Base-by-base conservation (phyloP, 106 monocot genomes). In the Dendrobium officinale region DNA sequence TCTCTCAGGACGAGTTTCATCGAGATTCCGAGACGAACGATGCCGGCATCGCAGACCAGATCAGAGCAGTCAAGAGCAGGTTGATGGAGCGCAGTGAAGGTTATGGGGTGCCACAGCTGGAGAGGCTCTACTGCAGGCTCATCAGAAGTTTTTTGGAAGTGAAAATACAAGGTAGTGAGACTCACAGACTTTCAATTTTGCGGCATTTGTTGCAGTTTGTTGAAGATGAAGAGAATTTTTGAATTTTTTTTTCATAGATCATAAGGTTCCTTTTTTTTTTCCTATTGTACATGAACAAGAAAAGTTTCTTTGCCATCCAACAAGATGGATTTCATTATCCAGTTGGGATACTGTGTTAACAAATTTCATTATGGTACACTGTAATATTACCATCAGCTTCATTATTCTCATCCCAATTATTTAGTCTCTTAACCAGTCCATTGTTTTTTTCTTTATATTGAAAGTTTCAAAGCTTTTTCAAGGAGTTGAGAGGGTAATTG, bases 41-140 rank as follows among this genome's bases (percentile, higher is more conserved):
- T n/a, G 77, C 78, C 4, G 94, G 94, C 27, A 78, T 90, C 31
- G 59, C 84, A 9, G 88, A 85, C 4, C 84, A 91, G 55, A 51
- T 87, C 8, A 77, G 26, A 5, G 22, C 70, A 6, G 43, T 91
- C 48, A 95, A 95, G 85, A 77, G 77, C 31, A 82, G 51, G 3
- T 81, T 99, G 20, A 78, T 90, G 84, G 88, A 91, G 8, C 80
- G 77, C 44, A 88, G 79, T 20, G 78, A 78, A 67, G 90, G 79
- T 0, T 95, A 86, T 6, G 88, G 95, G 9, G 81, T 95, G 41
- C 95, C 95, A 16, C 89, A 88, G 86, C 88, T 99, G 6, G 98
- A 99, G 84, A 91, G 87, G 83, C 87, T 99, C 16, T 99, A 95
- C 54, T 82, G 91, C 4, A 85, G 88, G 27, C 67, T 98, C 24